Evolutionary conservation across 2,329 filamentous ascomycete genomes (phyloP), one percentile per base, ranked within the genome.

Genomic region (Colletotrichum costaricense): DNA sequence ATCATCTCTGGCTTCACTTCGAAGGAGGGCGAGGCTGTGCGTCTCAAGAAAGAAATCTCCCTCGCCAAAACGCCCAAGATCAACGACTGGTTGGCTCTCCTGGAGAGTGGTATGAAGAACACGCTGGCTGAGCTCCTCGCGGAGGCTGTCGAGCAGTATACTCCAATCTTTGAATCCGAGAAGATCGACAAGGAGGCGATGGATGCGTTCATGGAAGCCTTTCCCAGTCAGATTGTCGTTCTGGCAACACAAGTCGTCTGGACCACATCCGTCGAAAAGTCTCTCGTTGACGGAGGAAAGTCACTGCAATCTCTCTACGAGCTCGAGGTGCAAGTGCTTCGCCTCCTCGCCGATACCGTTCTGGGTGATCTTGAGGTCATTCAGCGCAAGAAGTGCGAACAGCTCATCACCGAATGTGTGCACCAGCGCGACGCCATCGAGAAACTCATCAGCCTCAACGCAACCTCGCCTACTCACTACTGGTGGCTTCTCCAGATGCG

Each of bases 391-490:
- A 98, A 98, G 86, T 99, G 96, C 83, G 97, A 99, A 82, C 96
- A 98, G 83, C 90, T 99, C 76, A 99, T 99, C 80, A 99, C 97
- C 0, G 97, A 99, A 82, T 98, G 97, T 80, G 97, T 99, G 16
- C 97, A 99, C 81, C 97, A 99, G 83, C 93, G 97, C 74, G 97
- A 99, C 82, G 91, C 93, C 22, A 97, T 98, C 76, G 93, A 96
- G 79, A 97, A 94, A 82, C 90, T 99, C 30, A 89, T 95, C 60
- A 89, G 93, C 58, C 87, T 90, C 58, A 93, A 93, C 70, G 97
- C 97, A 30, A 90, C 88, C 64, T 91, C 92, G 9, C 88, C 94
- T 19, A 93, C 90, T 22, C 94, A 99, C 81, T 95, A 97, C 81
- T 85, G 97, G 76, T 99, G 97, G 97, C 90, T 98, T 64, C 87